Base-by-base conservation (phyloP, 257 asterid species). In the Gynochthodes officinalis region DNA sequence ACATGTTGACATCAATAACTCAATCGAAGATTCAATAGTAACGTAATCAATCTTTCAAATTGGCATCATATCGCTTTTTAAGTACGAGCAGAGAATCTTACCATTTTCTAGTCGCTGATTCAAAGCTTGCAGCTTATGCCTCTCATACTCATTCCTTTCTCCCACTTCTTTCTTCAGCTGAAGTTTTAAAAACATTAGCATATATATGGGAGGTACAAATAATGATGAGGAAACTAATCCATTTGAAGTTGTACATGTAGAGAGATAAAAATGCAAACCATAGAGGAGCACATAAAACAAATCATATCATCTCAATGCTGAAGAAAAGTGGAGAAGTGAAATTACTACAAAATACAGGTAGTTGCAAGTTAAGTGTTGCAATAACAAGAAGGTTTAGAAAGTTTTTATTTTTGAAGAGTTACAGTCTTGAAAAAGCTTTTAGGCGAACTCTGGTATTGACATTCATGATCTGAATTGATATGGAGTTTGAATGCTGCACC, bases 121-220 rank as follows among this genome's bases (percentile, higher is more conserved):
- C 85, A 95, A 66, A 71, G 99, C 94, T 84, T 84, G 99, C 82
- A 95, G 71, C 82, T 95, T 95, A 81, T 95, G 98, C 76, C 99
- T 87, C 74, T 95, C 99, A 75, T 92, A 92, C 80, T 95, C 99
- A 52, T 92, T 95, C 84, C 90, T 87, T 42, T n/a, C 25, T 88
- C 99, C 85, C 70, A 98, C 99, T 76, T 95, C 99, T 85, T 95
- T 95, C 86, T 84, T 90, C 78, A 95, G 83, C 99, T 95, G 95
- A 43, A 74, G 63, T 69, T 73, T 46, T 11, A 58, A 28, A 64
- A 48, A 61, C 27, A 76, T 50, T 27, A 64, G 32, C 70, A 63
- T 7, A 32, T 35, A n/a, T 9, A n/a, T 7, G n/a, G 43, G 27
- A 63, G 64, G 9, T 39, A 42, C 46, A 76, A 11, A 55, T n/a